Conservation (phyloP, 148 eudicot genomes). For the Chenopodium quinoa region DNA sequence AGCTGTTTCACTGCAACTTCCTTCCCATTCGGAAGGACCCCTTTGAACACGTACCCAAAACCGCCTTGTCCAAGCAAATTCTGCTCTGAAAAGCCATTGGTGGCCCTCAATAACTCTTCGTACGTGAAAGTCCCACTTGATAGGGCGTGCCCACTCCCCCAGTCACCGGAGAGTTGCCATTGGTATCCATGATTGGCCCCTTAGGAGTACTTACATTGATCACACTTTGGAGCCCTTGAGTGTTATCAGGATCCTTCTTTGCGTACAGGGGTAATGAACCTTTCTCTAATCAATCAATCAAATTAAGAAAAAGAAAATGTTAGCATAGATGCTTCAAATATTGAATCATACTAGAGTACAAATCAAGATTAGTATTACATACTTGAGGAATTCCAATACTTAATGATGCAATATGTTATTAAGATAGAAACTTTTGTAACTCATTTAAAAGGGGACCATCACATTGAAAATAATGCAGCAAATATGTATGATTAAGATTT, state of each 20-base stretch:
- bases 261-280: constrained; percentile 32
- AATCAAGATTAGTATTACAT: not conserved
- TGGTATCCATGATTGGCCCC: not conserved
- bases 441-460: constrained; percentile 1
- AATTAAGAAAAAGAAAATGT: not conserved
- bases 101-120: constrained; percentile 41
- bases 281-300: constrained; percentile 25
- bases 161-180: not conserved
- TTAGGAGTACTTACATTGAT: constrained; percentile 5
- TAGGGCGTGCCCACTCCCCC: not conserved
- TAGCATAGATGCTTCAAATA: constrained; percentile 1
- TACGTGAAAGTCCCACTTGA: constrained; percentile 39
- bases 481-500: not conserved
- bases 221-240: constrained; percentile 12
- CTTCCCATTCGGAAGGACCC: constrained; percentile 47
- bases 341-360: not conserved
- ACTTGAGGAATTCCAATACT: not conserved
- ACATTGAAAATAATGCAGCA: not conserved
- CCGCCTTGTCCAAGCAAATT: constrained; percentile 54
- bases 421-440: not conserved
- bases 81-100: constrained; percentile 39
- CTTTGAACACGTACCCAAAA: constrained; percentile 51
- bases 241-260: constrained; percentile 24
- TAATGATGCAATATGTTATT: not conserved
- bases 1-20: constrained; percentile 53